phyloP scores from a whole-genome alignment of 2,329 filamentous ascomycete species.

The Paraphoma sp. region DNA sequence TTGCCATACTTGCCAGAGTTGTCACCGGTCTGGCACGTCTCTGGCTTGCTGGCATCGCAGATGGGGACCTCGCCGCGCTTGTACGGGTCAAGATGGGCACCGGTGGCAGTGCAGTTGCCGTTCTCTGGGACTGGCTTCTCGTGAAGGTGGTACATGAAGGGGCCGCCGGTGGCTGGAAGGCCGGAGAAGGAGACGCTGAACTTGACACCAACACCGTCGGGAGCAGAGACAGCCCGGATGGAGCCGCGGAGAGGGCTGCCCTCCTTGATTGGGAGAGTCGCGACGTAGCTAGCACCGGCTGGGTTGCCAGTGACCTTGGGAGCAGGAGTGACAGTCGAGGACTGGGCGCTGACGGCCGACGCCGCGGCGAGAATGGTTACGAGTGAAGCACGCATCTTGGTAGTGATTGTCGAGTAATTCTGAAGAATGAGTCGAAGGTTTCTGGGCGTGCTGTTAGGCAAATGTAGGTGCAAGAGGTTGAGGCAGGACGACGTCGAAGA shows the following conservation, averaged over 20 bases:
- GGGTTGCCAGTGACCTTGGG: constrained; percentile 47
- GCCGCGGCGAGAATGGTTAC: constrained; percentile 38
- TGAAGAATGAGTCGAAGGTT: constrained; percentile 8
- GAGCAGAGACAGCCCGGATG: constrained; percentile 39
- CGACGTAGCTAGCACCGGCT: constrained; percentile 47
- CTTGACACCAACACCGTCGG: constrained; percentile 49
- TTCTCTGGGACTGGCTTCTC: constrained; percentile 49
- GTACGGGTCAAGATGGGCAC: constrained; percentile 53
- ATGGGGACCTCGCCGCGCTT: constrained; percentile 46
- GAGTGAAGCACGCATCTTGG: constrained; percentile 41
- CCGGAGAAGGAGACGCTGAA: constrained; percentile 50
- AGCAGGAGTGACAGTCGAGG: constrained; percentile 36
- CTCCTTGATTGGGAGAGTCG: constrained; percentile 43
- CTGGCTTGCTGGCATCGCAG: constrained; percentile 46
- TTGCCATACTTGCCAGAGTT: constrained; percentile 55
- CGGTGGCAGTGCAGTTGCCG: constrained; percentile 53
- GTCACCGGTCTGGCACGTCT: constrained; percentile 54
- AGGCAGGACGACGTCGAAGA: neutral
- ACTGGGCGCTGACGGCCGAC: constrained; percentile 37
- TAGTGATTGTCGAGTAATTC: constrained; percentile 14
- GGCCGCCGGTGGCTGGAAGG: constrained; percentile 51
- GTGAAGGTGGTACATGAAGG: constrained; percentile 57
- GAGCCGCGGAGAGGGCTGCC: constrained; percentile 44
- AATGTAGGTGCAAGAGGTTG: constrained; percentile 7
- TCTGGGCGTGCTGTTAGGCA: constrained; percentile 18